Conservation (phyloP, 805 yeast genomes). For the Metschnikowia corniflorae region DNA sequence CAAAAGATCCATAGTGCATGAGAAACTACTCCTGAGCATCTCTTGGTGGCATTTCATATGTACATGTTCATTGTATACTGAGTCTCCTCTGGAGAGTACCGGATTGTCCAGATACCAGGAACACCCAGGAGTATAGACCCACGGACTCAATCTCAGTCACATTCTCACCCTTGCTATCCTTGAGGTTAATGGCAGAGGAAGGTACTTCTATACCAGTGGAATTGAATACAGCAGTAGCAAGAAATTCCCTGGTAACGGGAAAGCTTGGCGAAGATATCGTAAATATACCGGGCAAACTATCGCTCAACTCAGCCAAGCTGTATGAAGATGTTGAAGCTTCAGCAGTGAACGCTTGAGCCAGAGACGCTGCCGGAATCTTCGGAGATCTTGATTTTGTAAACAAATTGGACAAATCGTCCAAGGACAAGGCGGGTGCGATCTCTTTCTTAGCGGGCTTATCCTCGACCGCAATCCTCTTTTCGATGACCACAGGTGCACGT, state of each 20-base stretch:
- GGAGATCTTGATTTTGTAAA: conserved; percentile 28
- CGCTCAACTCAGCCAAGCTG: conserved; percentile 31
- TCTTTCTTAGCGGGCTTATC: conserved; percentile 10
- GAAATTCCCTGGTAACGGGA: conserved; percentile 27
- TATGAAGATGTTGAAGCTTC: conserved; percentile 19
- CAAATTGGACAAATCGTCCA: conserved; percentile 36
- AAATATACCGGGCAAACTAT: conserved; percentile 27
- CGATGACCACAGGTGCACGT: conserved; percentile 5
- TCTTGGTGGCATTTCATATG: too few species aligned
- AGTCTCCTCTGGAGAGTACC: conserved; percentile 17
- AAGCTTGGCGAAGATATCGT: conserved; percentile 16
- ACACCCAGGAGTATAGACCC: conserved; percentile 28
- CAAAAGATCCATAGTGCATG: too few species aligned
- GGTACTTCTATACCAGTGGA: conserved; percentile 34
- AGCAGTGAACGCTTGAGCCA: conserved; percentile 15
- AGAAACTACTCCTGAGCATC: too few species aligned
- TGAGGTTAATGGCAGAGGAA: conserved; percentile 20
- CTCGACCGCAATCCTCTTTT: conserved; percentile 1
- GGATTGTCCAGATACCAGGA: conserved; percentile 27
- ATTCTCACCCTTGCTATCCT: conserved; percentile 9
- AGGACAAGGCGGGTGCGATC: conserved; percentile 27
- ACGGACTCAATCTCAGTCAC: conserved; percentile 20
- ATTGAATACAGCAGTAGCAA: conserved; percentile 25
- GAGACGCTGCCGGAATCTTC: conserved; percentile 3
- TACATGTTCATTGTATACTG: conserved; percentile 16